These are phyloP conservation scores for Coniella vitis DNA, from an alignment of 2,329 filamentous ascomycete species.

Conservation along the genomic window DNA sequence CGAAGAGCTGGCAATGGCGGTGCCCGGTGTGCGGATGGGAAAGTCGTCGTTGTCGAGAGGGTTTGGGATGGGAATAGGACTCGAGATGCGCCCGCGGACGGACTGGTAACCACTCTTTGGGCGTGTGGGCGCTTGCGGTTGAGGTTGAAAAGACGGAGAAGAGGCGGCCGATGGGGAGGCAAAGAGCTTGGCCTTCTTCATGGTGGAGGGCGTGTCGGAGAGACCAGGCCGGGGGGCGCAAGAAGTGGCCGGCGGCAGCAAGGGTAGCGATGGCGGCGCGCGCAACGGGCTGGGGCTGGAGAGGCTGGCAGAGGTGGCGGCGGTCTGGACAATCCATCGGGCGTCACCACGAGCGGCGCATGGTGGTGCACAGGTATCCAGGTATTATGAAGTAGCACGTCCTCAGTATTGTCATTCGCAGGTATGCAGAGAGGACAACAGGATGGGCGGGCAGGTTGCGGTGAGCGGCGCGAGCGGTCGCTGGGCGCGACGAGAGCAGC, in stretches of 20 bases:
- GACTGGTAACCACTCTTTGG: conserved; percentile 36
- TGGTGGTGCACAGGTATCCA: too few species aligned
- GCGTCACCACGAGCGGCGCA: conserved; percentile 18
- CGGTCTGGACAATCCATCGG: conserved; percentile 22
- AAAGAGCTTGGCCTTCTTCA: conserved; percentile 14
- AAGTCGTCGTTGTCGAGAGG: conserved; percentile 47
- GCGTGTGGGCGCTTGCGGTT: too few species aligned
- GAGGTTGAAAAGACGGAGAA: conserved; percentile 30
- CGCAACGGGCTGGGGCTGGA: not conserved
- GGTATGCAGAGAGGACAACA: too few species aligned
- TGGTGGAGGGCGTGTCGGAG: conserved; percentile 1
- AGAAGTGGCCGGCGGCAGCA: conserved; percentile 1
- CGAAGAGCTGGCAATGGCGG: conserved; percentile 29
- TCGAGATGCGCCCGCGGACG: conserved; percentile 55
- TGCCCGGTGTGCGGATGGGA: conserved; percentile 39
- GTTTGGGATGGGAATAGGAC: conserved; percentile 49
- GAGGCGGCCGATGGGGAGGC: conserved; percentile 19
- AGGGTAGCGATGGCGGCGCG: conserved; percentile 4
- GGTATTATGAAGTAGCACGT: too few species aligned
- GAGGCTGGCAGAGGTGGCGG: conserved; percentile 18
- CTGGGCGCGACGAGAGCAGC: too few species aligned
- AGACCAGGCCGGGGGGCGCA: conserved; percentile 1
- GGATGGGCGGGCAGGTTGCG: too few species aligned
- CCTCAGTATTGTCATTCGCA: too few species aligned
- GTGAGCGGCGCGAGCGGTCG: too few species aligned